phyloP scores from a whole-genome alignment of 116 monocot genomes.

The Thalassia testudinum region DNA sequence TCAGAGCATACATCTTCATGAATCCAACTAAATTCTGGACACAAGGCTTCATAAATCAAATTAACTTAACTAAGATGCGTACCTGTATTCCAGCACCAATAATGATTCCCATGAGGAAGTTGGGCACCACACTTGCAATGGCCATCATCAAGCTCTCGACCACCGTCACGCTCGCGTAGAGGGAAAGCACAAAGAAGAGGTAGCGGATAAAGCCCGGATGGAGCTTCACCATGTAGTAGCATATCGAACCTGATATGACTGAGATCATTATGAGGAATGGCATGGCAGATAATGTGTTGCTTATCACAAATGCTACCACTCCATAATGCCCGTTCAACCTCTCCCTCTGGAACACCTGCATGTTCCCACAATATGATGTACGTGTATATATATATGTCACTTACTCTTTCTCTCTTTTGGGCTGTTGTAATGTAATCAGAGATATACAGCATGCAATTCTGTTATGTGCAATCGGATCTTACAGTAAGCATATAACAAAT shows the following conservation, averaged over 20 bases:
- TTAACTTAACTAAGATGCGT: too few relatives aligned
- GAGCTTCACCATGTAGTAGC: slow-evolving; percentile 90
- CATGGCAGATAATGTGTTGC: slow-evolving; percentile 90
- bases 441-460: too few relatives aligned
- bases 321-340: slow-evolving; percentile 93
- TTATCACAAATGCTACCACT: slow-evolving; percentile 70
- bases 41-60: too few relatives aligned
- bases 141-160: slow-evolving; percentile 99
- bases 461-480: too few relatives aligned
- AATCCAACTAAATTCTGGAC: too few relatives aligned
- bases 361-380: background rate
- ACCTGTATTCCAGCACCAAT: slow-evolving; percentile 98
- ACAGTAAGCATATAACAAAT: too few relatives aligned
- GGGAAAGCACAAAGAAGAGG: slow-evolving; percentile 74
- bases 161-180: slow-evolving; percentile 81
- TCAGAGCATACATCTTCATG: too few relatives aligned
- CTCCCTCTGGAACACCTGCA: slow-evolving; percentile 91
- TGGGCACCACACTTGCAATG: slow-evolving; percentile 92
- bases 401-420: too few relatives aligned
- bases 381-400: background rate
- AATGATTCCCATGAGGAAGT: slow-evolving; percentile 98
- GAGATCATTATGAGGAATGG: slow-evolving; percentile 82
- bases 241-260: slow-evolving; percentile 69
- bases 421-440: too few relatives aligned
- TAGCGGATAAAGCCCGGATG: slow-evolving; percentile 85